phyloP scores from a whole-genome alignment of 352 stramenopile genomes.

The Phytopythium vexans region DNA sequence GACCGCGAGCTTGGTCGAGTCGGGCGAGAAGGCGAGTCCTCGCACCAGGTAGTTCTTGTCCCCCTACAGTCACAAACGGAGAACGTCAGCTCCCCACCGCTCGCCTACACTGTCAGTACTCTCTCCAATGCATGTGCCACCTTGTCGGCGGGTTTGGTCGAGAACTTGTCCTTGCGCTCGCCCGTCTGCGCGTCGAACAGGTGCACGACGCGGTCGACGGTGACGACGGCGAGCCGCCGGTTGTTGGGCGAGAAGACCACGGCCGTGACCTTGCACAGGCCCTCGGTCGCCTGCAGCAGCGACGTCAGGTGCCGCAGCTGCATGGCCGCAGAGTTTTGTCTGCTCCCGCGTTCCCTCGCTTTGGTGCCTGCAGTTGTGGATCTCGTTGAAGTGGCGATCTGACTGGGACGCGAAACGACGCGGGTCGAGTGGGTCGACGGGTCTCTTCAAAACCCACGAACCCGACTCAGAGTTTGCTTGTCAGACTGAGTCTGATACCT shows the following conservation, averaged over 20 bases:
- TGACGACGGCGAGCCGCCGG: constrained; percentile 89
- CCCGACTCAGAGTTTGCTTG: no score
- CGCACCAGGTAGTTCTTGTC: constrained; percentile 95
- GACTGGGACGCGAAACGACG: constrained; percentile 39
- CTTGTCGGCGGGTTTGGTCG: constrained; percentile 93
- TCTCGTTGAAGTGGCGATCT: not conserved
- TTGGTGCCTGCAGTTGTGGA: not conserved
- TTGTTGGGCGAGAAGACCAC: constrained; percentile 93
- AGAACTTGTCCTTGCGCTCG: constrained; percentile 94
- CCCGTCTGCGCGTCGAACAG: constrained; percentile 92
- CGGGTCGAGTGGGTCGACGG: not conserved
- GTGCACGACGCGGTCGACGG: constrained; percentile 90
- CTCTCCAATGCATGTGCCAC: constrained; percentile 2
- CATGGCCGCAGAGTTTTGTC: constrained; percentile 39
- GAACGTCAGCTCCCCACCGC: not conserved
- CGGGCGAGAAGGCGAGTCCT: constrained; percentile 89
- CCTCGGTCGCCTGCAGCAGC: constrained; percentile 87
- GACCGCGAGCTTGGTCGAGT: constrained; percentile 93
- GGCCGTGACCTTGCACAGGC: constrained; percentile 91
- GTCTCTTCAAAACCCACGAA: not conserved
- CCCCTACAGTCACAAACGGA: constrained; percentile 17
- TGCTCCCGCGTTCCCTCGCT: not conserved
- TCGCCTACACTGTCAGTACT: no score
- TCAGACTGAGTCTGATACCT: no score
- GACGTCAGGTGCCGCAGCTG: constrained; percentile 92